Base-by-base conservation (phyloP, 805 yeast species). In the Saccharomycodes ludwigii region DNA sequence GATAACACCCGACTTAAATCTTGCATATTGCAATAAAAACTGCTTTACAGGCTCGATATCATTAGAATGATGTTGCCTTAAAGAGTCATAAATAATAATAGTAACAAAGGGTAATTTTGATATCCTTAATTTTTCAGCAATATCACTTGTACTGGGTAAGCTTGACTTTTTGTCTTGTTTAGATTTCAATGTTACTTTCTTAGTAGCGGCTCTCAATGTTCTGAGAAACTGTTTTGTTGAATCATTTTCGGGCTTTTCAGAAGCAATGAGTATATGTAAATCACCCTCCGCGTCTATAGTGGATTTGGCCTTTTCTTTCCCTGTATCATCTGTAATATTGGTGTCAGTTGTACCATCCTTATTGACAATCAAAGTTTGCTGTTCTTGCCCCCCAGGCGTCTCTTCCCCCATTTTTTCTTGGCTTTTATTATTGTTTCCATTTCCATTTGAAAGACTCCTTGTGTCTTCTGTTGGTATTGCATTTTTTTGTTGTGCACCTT, bases 31-130 rank as follows among this genome's bases (percentile, higher is more conserved):
- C 4, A 68, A 63, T 4, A 85, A 55, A 41, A 80, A 79, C 9
- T 58, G 59, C 31, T 68, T 70, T 16, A 81, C 55, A 0, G 82
- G 77, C 2, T 48, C 52, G 5, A 78, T 62, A 27, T 65, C 65
- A 5, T 61, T 50, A 39, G 79, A 83, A 21, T 60, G 64, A 0
- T 46, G 38, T 41, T 68, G 75, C 24, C 71, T 63, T 24, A 88
- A 58, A 0, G 97, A 88, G 51, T 88, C 97, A 41, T 86, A 66
- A 3, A 83, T 67, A 38, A 65, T 65, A 29, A 77, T 61, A 44
- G 67, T 59, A 17, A 64, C 38, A 9, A 43, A 32, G 4, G 53
- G 53, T 3, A 35, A 35, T 15, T 42, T 38, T 5, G n/a, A n/a
- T n/a, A n/a, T n/a, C n/a, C n/a, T n/a, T n/a, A n/a, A n/a, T n/a